A percentile compares a stretch with the other conserved stretches of the same genome.
These are phyloP conservation scores for Amphicarpaea edgeworthii DNA, from an alignment of 306 rosid genomes.

Conservation along the genomic window DNA sequence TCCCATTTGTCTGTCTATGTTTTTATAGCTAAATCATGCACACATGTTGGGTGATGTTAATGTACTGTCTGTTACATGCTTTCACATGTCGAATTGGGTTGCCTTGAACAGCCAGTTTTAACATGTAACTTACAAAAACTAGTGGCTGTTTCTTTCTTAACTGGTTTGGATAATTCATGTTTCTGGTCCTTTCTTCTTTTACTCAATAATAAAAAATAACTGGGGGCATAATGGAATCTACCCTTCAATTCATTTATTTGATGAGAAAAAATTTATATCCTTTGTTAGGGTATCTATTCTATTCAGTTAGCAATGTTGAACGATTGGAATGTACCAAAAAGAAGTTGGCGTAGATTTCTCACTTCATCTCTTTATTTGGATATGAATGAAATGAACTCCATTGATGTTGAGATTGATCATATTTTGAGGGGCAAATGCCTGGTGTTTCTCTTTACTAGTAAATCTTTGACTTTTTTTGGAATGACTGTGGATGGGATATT, in stretches of 20 bases:
- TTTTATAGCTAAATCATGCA: background rate
- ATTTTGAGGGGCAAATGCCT: conserved; percentile 1
- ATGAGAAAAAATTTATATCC: conserved; percentile 3
- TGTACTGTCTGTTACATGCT: background rate
- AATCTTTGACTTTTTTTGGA: conserved; percentile 2
- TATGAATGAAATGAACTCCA: conserved; percentile 9
- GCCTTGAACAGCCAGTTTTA: background rate
- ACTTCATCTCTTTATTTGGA: conserved; percentile 21
- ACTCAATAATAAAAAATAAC: background rate
- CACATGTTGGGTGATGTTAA: background rate
- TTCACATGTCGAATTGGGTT: conserved; percentile 12
- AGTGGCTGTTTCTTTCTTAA: background rate
- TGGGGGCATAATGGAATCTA: too few relatives aligned
- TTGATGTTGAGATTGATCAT: conserved; percentile 33
- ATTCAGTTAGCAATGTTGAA: background rate
- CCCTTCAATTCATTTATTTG: background rate
- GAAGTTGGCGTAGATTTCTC: background rate
- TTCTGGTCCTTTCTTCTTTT: background rate
- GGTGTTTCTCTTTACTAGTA: conserved; percentile 5
- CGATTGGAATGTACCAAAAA: background rate
- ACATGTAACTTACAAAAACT: background rate
- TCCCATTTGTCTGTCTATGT: background rate
- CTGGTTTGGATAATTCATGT: conserved; percentile 3
- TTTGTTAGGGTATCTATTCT: conserved; percentile 11
- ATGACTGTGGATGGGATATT: conserved; percentile 8